A percentile compares a stretch with the other conserved stretches of the same genome.
These are phyloP conservation scores for Podospora bellae-mahoneyi DNA, from an alignment of 495 filamentous ascomycete species.

Conservation along the genomic window DNA sequence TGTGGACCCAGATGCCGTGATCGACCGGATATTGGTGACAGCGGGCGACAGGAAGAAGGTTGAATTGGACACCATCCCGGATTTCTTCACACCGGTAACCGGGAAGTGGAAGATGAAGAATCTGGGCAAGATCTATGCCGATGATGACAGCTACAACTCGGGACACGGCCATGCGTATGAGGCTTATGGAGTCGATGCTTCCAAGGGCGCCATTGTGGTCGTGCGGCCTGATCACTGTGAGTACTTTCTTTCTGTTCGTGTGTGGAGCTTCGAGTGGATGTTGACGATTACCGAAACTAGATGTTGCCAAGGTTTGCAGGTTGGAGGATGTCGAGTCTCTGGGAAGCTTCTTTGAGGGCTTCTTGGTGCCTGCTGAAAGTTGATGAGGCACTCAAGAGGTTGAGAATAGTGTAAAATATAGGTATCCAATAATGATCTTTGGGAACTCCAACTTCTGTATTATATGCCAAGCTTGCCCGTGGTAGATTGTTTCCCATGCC, in stretches of 20 bases:
- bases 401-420: background rate
- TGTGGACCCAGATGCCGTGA: constrained; percentile 53
- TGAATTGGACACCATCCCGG: constrained; percentile 58
- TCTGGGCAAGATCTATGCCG: constrained; percentile 61
- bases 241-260: constrained; percentile 20
- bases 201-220: constrained; percentile 55
- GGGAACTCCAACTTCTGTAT: no score
- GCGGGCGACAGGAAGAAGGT: constrained; percentile 50
- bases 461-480: no score
- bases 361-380: constrained; percentile 10
- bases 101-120: constrained; percentile 62
- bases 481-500: no score
- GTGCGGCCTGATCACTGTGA: constrained; percentile 68
- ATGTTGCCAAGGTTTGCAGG: constrained; percentile 27
- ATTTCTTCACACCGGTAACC: constrained; percentile 56
- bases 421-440: no score
- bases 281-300: constrained; percentile 14
- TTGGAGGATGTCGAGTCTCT: constrained; percentile 24
- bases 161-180: constrained; percentile 65
- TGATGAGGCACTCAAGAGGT: background rate
- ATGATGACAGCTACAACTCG: constrained; percentile 64
- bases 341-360: constrained; percentile 25
- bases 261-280: background rate
- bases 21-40: constrained; percentile 59
- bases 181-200: constrained; percentile 53